Evolutionary conservation across 441 rosid species (phyloP), one percentile per base, ranked within the genome.

Genomic region (Aquilaria agallochum): DNA sequence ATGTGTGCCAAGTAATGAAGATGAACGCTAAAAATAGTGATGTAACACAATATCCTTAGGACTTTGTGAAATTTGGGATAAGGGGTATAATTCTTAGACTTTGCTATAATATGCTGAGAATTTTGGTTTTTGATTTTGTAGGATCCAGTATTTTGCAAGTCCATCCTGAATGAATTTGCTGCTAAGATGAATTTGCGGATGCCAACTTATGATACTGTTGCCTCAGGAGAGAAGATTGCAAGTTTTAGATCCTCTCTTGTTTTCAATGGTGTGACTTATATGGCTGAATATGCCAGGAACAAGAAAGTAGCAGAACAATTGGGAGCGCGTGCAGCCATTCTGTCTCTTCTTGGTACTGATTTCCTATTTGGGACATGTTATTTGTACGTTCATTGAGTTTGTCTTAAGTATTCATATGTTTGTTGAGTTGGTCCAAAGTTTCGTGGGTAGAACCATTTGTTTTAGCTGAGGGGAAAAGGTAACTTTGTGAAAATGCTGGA

Each of bases 221-320:
- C 66, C 62, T 40, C 48, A 44, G 56, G 50, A 53, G 75, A 62
- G 50, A 4, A 4, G 11, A 49, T 65, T 72, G 77, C 81, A 5
- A 11, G 33, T 53, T 84, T 84, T 66, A 44, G 34, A 27, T 84
- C 87, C 6, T 58, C 76, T 55, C 49, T 83, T 68, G 67, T 55
- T 57, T 73, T 80, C 42, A 74, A 79, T 69, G 79, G 78, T 53
- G 50, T 53, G 33, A 55, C 69, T 59, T 87, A 73, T 53, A 68
- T 60, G 2, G 81, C 85, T 2, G 73, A 66, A 45, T 11, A 40
- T 62, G 72, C 79, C 31, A 75, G 53, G 69, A 79, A 27, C 62
- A 83, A 87, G 73, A 87, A 81, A 74, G 85, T 83, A 52, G 90
- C 89, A 57, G 87, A 83, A 66, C 83, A 81, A 62, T 63, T 83